phyloP scores from a whole-genome alignment of 345 rosid genomes.

The Excoecaria agallocha region DNA sequence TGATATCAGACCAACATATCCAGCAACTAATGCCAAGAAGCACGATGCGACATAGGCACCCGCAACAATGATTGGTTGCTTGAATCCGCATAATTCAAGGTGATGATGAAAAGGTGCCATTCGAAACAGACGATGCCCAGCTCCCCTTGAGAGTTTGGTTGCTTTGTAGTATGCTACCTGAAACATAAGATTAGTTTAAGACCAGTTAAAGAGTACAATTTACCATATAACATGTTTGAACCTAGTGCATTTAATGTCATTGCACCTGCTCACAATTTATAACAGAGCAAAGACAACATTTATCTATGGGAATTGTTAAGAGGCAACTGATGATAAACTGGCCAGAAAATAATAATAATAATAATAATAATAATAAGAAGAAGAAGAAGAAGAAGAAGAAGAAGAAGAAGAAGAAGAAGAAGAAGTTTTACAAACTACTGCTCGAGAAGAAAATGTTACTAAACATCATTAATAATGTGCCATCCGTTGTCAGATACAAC shows the following conservation, averaged over 20 bases:
- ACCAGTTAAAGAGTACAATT: not conserved
- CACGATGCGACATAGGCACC: constrained; percentile 46
- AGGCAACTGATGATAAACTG: not conserved
- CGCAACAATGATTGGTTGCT: constrained; percentile 54
- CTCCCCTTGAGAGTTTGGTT: constrained; percentile 35
- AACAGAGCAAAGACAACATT: not conserved
- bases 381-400: no score
- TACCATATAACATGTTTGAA: no score
- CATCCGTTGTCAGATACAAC: not conserved
- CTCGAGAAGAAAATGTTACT: not conserved
- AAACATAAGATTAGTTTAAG: not conserved
- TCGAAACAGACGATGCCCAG: constrained; percentile 38
- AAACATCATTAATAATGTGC: not conserved
- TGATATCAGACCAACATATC: constrained; percentile 55
- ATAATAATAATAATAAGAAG: no score
- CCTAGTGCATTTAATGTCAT: not conserved
- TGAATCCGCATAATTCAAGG: constrained; percentile 44
- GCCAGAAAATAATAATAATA: not conserved
- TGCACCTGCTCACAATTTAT: not conserved
- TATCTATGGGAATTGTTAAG: not conserved
- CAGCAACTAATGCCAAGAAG: constrained; percentile 49
- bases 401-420: no score
- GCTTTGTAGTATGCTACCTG: constrained; percentile 44
- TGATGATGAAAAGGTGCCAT: constrained; percentile 58
- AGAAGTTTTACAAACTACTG: not conserved